Base-by-base conservation (phyloP, 768 basidiomycete species). In the Boletus barrowsii region DNA sequence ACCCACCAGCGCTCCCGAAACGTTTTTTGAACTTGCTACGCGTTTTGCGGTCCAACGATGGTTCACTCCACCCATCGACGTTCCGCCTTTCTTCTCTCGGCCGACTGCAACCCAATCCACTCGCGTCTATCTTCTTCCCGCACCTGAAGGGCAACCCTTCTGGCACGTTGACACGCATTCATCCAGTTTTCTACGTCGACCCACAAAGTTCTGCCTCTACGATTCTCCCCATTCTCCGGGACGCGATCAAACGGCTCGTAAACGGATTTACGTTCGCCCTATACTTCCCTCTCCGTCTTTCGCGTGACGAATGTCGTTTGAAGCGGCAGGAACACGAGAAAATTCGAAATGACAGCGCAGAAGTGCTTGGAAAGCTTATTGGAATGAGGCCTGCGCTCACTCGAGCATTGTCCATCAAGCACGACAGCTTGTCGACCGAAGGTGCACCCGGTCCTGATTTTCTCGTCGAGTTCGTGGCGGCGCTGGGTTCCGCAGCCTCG, bases 321-420 rank as follows among this genome's bases (percentile, higher is more conserved):
- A 87, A 86, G 57, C 79, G 83, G 15, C 73, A 72, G 42, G 75
- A 78, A 43, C 75, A 93, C 15, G 80, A 87, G 55, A 77, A 68
- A 26, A 75, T 89, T 3, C 79, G 90, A 13, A 81, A 94, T 60
- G 77, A 83, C 58, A 77, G 83, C 5, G 90, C 91, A 0, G 76
- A 84, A 58, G 72, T 76, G 8, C 78, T 94, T 5, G 92, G 92
- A 1, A 67, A 70, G 3, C 76, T 94, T 7, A 75, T 84, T 1
- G 75, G 73, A 40, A 73, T 83, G 63, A 79, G 88, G 20, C 76
- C 76, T 10, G 52, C 66, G 8, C 69, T 86, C n/a, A 63, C 72
- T 15, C 54, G 60, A 14, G 65, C 74, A 22, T 59, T 80, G 18
- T 41, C 61, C 46, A 35, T 62, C 47, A 42, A 50, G 22, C 46